phyloP scores from a whole-genome alignment of 164 flowering plant species.

The Houttuynia cordata region DNA sequence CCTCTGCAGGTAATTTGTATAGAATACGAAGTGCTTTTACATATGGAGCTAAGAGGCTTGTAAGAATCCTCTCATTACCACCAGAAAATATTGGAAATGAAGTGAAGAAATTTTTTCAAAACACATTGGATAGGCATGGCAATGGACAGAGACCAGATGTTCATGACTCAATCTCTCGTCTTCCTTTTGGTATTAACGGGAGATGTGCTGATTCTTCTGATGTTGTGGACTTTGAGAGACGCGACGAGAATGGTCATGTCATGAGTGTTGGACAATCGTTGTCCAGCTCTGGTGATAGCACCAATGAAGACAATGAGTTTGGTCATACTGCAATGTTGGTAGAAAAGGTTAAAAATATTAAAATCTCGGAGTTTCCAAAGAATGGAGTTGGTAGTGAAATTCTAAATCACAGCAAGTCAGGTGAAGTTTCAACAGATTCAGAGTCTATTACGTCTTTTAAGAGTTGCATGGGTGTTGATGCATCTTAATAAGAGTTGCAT shows the following conservation, averaged over 20 bases:
- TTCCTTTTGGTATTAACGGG: slow-evolving; percentile 9
- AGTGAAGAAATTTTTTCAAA: slow-evolving; percentile 35
- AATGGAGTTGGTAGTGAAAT: not conserved
- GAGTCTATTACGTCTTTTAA: not conserved
- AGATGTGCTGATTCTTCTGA: slow-evolving; percentile 8
- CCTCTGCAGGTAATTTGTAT: slow-evolving; percentile 43
- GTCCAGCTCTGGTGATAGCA: slow-evolving; percentile 1
- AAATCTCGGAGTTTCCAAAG: slow-evolving; percentile 1
- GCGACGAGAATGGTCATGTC: not conserved
- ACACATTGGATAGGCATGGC: slow-evolving; percentile 38
- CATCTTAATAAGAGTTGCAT: slow-evolving; percentile 5
- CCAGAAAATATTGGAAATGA: slow-evolving; percentile 27
- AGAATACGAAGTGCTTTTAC: slow-evolving; percentile 70
- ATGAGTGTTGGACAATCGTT: not conserved
- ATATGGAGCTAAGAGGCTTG: slow-evolving; percentile 68
- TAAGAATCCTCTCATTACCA: slow-evolving; percentile 36
- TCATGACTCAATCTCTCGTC: slow-evolving; percentile 9
- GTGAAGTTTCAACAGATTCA: not conserved
- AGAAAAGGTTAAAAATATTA: slow-evolving; percentile 6
- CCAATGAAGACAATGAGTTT: slow-evolving; percentile 2
- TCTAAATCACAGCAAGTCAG: not conserved
- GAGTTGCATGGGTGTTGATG: too few species aligned
- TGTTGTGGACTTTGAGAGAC: slow-evolving; percentile 5
- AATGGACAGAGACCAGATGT: slow-evolving; percentile 21
- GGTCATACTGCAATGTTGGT: slow-evolving; percentile 7